Evolutionary conservation across 2,329 filamentous ascomycete genomes (phyloP), one percentile per base, ranked within the genome.

Genomic region (Colletotrichum spinosum): DNA sequence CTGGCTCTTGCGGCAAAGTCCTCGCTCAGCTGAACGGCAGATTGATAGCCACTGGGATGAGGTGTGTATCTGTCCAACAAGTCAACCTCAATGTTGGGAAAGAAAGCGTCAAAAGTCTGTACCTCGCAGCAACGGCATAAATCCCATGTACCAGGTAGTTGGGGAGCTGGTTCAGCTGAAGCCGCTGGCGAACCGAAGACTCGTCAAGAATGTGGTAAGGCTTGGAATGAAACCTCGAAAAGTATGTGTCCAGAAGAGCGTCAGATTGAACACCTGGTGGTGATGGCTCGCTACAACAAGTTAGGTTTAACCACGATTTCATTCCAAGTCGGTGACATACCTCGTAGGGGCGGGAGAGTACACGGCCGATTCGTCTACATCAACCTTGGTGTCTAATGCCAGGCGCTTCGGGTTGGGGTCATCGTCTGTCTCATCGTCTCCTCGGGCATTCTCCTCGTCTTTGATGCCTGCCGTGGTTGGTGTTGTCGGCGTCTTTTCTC

Each of bases 161-260:
- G 3, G 87, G 85, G 4, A 95, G 78, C 71, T 92, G 90, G 53
- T 89, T 89, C 9, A 89, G 78, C 70, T 92, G 90, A 68, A 93
- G 79, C 33, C 89, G 84, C 76, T 94, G 92, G 60, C 93, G 85
- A 9, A 92, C 89, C 0, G 86, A 88, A 0, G 89, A 83, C 76
- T 97, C 93, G 72, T 97, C 92, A 4, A 97, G 81, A 55, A 97
- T 90, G 72, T 92, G 88, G 70, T 91, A 96, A 2, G 93, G 92
- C 73, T 94, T 95, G 55, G 90, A 91, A 74, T 97, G 93, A 44
- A 94, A 88, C 55, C 91, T 87, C 25, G 84, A 80, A 74, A 97
- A 97, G 75, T 94, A 97, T 6, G 90, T 90, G 72, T 97, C 90
- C 37, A 97, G 80, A 35, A 94, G 80, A 1, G 84, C 79, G 71